Evolutionary conservation across 805 yeast species (phyloP).

Genomic region (Brettanomyces sp.): DNA sequence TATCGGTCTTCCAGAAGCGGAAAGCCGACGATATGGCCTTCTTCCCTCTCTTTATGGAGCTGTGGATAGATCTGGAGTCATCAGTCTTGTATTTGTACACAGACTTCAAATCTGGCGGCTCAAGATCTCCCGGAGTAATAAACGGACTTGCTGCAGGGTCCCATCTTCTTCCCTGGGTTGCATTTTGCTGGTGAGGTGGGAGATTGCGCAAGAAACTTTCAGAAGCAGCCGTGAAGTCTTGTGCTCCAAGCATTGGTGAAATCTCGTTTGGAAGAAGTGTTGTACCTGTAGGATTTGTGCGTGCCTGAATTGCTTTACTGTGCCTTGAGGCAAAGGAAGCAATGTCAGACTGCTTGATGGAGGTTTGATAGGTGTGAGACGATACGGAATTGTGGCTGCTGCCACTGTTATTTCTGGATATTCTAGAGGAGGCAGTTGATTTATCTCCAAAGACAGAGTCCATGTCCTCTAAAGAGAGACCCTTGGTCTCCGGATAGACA

Average conservation of each 20-base stretch:
- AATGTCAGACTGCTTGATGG: slow-evolving; percentile 10
- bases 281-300: not conserved
- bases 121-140: slow-evolving; percentile 15
- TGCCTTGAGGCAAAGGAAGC: slow-evolving; percentile 12
- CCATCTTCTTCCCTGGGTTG: not conserved
- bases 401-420: not conserved
- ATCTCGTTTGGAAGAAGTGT: not conserved
- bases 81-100: slow-evolving; percentile 26
- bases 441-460: slow-evolving; percentile 77
- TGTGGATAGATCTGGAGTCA: slow-evolving; percentile 25
- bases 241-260: not conserved
- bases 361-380: too few relatives aligned
- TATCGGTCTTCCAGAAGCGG: slow-evolving; percentile 1
- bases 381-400: not conserved
- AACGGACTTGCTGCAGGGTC: slow-evolving; percentile 6
- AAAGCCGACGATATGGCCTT: slow-evolving; percentile 31
- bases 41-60: slow-evolving; percentile 34
- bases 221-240: not conserved
- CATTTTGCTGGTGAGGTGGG: not conserved
- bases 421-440: slow-evolving; percentile 12
- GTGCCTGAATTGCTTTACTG: not conserved
- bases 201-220: not conserved
- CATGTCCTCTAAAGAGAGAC: slow-evolving; percentile 84
- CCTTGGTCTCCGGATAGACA: slow-evolving; percentile 84
- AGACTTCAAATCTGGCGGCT: slow-evolving; percentile 28